Percentiles rank a stretch among this genome's conserved stretches.
These are phyloP conservation scores for Pseudocercospora macadamiae DNA, from an alignment of 2,329 filamentous ascomycete species.

Conservation along the genomic window DNA sequence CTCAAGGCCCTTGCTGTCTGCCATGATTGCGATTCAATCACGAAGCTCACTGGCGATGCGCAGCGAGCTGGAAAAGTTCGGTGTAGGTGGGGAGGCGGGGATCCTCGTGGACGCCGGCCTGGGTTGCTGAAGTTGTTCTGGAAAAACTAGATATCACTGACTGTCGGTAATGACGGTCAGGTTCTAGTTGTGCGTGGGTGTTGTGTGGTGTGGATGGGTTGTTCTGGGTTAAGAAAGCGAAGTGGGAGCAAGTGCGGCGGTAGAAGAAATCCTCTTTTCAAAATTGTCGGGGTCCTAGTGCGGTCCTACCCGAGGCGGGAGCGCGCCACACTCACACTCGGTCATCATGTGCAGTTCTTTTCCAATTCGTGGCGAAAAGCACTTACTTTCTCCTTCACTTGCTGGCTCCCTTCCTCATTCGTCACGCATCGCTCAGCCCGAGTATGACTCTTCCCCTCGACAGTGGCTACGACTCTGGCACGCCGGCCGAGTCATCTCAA, in stretches of 20 bases:
- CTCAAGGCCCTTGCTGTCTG: conserved; percentile 97
- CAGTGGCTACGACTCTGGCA: conserved; percentile 12
- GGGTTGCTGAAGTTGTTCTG: conserved; percentile 38
- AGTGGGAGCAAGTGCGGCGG: conserved; percentile 6
- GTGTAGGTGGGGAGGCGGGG: conserved; percentile 44
- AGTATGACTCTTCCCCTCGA: conserved; percentile 23
- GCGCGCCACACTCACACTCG: too few relatives aligned
- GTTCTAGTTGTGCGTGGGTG: conserved; percentile 45
- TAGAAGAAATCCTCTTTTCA: conserved; percentile 4
- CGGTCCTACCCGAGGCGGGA: too few relatives aligned
- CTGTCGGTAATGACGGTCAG: conserved; percentile 50
- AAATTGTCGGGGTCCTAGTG: background rate
- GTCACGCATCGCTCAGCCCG: background rate
- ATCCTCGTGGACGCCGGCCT: conserved; percentile 45
- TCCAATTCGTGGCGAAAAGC: background rate
- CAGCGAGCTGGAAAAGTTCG: conserved; percentile 63
- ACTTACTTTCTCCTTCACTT: background rate
- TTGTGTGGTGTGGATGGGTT: conserved; percentile 30
- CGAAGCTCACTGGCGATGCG: conserved; percentile 69
- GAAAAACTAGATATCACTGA: conserved; percentile 50
- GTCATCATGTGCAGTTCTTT: background rate
- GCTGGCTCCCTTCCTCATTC: background rate
- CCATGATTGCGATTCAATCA: conserved; percentile 81
- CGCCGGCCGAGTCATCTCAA: conserved; percentile 18
- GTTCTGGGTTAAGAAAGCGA: conserved; percentile 14